A percentile compares a stretch with the other conserved stretches of the same genome.
Conservation (phyloP, 179 eudicot species). For the Actinidia chinensis region DNA sequence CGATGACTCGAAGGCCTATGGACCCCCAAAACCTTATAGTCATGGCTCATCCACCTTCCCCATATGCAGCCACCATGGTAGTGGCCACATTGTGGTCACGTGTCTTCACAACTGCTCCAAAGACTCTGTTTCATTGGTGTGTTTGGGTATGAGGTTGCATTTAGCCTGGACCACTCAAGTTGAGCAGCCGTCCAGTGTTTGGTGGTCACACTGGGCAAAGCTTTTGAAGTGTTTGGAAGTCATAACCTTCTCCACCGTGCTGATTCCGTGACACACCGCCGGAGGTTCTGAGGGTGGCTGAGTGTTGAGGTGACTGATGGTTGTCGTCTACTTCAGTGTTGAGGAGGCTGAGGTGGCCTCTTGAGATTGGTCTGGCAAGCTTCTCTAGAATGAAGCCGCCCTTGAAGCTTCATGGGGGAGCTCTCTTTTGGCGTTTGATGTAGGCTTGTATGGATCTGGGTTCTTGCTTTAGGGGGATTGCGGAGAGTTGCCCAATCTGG, state of each 20-base stretch:
- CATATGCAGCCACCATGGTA: slow-evolving; percentile 94
- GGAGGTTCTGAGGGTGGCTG: slow-evolving; percentile 71
- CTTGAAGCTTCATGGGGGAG: slow-evolving; percentile 80
- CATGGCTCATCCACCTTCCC: slow-evolving; percentile 67
- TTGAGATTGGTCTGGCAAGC: slow-evolving; percentile 66
- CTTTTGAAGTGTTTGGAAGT: slow-evolving; percentile 47
- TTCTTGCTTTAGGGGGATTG: slow-evolving; percentile 86
- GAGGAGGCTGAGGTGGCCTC: slow-evolving; percentile 56
- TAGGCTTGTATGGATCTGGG: slow-evolving; percentile 61
- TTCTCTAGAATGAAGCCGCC: slow-evolving; percentile 93
- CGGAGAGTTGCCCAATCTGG: slow-evolving; percentile 92
- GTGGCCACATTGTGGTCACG: slow-evolving; percentile 96
- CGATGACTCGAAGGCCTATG: slow-evolving; percentile 71
- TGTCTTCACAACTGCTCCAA: slow-evolving; percentile 90
- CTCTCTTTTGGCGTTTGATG: slow-evolving; percentile 47
- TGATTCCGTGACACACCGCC: slow-evolving; percentile 68
- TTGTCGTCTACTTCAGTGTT: slow-evolving; percentile 63
- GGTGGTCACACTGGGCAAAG: slow-evolving; percentile 40
- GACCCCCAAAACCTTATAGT: slow-evolving; percentile 63
- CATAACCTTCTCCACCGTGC: slow-evolving; percentile 54
- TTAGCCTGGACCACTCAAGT: slow-evolving; percentile 81
- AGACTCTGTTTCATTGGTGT: slow-evolving; percentile 65
- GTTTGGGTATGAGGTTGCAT: slow-evolving; percentile 74
- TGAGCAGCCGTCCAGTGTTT: slow-evolving; percentile 52
- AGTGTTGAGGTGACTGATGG: slow-evolving; percentile 85